Percentiles rank a stretch among this genome's conserved stretches.
phyloP scores from a whole-genome alignment of 140 eudicot species.

The Bidens hawaiensis region DNA sequence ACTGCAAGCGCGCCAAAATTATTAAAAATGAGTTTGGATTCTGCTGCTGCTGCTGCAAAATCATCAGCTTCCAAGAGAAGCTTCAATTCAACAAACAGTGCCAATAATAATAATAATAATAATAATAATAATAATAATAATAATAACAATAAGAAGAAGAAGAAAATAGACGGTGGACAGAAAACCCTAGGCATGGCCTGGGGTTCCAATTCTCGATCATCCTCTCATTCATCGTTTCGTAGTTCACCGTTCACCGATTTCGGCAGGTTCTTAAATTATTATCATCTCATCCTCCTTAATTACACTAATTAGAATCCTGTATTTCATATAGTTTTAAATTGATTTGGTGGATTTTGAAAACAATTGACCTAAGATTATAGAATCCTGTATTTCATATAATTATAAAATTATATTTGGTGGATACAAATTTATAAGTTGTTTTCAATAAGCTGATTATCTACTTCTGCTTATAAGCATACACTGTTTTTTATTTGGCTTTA shows the following conservation, averaged over 20 bases:
- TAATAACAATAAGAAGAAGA: slow-evolving; percentile 38
- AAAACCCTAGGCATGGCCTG: slow-evolving; percentile 97
- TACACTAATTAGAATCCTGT: too few species aligned
- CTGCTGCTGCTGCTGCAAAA: slow-evolving; percentile 1
- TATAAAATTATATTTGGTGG: too few species aligned
- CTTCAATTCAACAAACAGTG: slow-evolving; percentile 38
- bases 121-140: too few species aligned
- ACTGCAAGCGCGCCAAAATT: slow-evolving; percentile 32
- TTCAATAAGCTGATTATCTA: background rate
- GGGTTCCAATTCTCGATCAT: slow-evolving; percentile 74
- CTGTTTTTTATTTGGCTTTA: slow-evolving; percentile 24
- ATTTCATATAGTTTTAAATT: too few species aligned
- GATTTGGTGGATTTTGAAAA: too few species aligned
- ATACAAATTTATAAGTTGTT: background rate
- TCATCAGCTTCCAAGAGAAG: slow-evolving; percentile 63
- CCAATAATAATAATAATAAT: too few species aligned
- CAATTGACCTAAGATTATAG: background rate
- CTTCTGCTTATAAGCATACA: background rate
- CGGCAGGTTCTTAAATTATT: slow-evolving; percentile 73
- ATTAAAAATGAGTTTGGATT: slow-evolving; percentile 53
- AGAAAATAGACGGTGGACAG: slow-evolving; percentile 38
- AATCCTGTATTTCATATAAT: background rate
- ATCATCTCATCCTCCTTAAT: background rate
- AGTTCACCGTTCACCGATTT: slow-evolving; percentile 72
- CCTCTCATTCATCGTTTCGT: slow-evolving; percentile 64